Evolutionary conservation across 2,329 filamentous ascomycete genomes (phyloP), one percentile per base, ranked within the genome.

Genomic region (Claviceps sp.): DNA sequence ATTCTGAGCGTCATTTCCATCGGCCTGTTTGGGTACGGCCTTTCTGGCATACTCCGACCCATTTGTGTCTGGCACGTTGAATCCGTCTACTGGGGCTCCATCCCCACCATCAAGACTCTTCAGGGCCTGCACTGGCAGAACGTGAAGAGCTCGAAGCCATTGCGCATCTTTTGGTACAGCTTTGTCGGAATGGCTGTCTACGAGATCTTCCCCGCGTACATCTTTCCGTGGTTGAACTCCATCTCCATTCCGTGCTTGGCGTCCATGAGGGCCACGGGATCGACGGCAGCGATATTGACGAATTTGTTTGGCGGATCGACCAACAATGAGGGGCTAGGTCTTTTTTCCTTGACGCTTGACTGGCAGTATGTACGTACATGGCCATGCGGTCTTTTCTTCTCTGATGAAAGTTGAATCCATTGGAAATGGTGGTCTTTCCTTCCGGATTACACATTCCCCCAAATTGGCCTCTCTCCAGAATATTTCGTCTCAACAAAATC

Each of bases 41-140:
- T 80, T 3, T 72, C 68, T 44, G 77, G 77, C 6, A 45, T 79
- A 2, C 61, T 79, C 58, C 74, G 77, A 0, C 76, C 76, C 0
- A 68, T 79, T 37, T 68, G 70, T 1, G 76, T 80, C 11, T 79
- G 73, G 68, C 75, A 77, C 49, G 71, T 74, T 4, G 76, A 79
- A 13, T 70, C 74, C 2, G 76, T 80, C 2, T 80, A 77, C 62
- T 80, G 77, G 77, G 65, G 67, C 40, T 75, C 66, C 5, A 60
- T 79, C 4, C 76, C 76, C 0, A 73, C 70, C 0, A 74, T 78
- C 49, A 78, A 77, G 55, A 71, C 70, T 0, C 70, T 78, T 6
- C 76, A 79, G 54, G 72, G 73, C 0, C 65, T 79, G 4, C 76
- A 79, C 55, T 79, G 75, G 72, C 68, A 78, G 45, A 59, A 71